A percentile compares a stretch with the other conserved stretches of the same genome.
Conservation (phyloP, 2,329 filamentous ascomycete genomes). For the Parafenestella ontariensis region DNA sequence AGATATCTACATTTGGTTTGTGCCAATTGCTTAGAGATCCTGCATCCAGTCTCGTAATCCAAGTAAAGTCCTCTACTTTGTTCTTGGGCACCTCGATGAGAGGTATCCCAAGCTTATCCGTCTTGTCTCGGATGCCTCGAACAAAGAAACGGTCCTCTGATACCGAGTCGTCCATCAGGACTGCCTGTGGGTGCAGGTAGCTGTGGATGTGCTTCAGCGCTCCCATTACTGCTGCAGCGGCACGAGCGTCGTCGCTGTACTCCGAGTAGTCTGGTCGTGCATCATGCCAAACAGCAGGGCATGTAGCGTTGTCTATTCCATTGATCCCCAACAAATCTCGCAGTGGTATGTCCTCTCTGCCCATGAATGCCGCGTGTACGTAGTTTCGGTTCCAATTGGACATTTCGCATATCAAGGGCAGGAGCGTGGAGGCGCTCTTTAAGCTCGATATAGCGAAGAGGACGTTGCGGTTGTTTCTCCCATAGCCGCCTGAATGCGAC, state of each 20-base stretch:
- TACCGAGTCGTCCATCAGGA: slow-evolving; percentile 72
- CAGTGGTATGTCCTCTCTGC: slow-evolving; percentile 72
- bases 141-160: slow-evolving; percentile 75
- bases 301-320: slow-evolving; percentile 71
- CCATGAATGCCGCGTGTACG: slow-evolving; percentile 84
- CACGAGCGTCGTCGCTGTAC: slow-evolving; percentile 73
- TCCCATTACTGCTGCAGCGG: slow-evolving; percentile 68
- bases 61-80: slow-evolving; percentile 69
- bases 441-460: slow-evolving; percentile 80
- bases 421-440: slow-evolving; percentile 72
- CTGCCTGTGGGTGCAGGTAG: slow-evolving; percentile 78
- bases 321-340: slow-evolving; percentile 77
- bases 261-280: slow-evolving; percentile 76
- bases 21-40: slow-evolving; percentile 79
- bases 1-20: slow-evolving; percentile 76
- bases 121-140: slow-evolving; percentile 64
- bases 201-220: slow-evolving; percentile 74
- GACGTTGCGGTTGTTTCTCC: slow-evolving; percentile 69
- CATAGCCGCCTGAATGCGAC: slow-evolving; percentile 60
- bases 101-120: slow-evolving; percentile 61
- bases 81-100: slow-evolving; percentile 77
- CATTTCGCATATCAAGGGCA: slow-evolving; percentile 91
- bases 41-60: slow-evolving; percentile 80
- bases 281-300: slow-evolving; percentile 73
- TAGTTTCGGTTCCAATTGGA: slow-evolving; percentile 69